Percentiles rank a stretch among this genome's conserved stretches.
phyloP scores from a whole-genome alignment of 345 rosid species.

The Boechera stricta region DNA sequence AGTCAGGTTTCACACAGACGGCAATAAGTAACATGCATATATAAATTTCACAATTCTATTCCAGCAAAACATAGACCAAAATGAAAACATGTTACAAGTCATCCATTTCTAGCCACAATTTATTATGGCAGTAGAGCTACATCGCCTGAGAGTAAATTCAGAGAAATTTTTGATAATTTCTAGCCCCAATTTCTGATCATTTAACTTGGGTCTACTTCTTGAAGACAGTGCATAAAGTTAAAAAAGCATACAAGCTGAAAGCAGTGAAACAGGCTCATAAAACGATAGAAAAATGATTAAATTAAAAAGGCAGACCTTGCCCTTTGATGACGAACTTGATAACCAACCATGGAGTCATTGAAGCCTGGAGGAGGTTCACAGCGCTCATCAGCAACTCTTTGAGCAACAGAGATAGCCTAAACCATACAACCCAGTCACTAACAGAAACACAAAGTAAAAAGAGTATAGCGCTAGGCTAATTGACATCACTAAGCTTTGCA shows the following conservation, averaged over 20 bases:
- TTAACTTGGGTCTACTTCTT: too few relatives aligned
- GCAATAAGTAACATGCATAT: background rate
- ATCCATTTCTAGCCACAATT: background rate
- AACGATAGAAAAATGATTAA: background rate
- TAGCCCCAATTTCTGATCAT: too few relatives aligned
- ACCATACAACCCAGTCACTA: slow-evolving; percentile 41
- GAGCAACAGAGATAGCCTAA: slow-evolving; percentile 97
- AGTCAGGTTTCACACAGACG: background rate
- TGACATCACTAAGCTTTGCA: slow-evolving; percentile 10
- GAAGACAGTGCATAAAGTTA: too few relatives aligned
- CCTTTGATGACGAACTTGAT: slow-evolving; percentile 97
- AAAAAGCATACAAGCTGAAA: background rate
- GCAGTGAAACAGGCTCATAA: background rate
- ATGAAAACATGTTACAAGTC: background rate
- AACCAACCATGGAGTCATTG: slow-evolving; percentile 84
- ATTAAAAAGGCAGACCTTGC: slow-evolving; percentile 63
- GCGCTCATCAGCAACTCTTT: slow-evolving; percentile 94
- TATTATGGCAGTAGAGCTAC: too few relatives aligned
- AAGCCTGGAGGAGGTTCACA: slow-evolving; percentile 89
- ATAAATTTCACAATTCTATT: background rate
- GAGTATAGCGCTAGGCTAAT: slow-evolving; percentile 12
- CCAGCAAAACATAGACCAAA: slow-evolving; percentile 1
- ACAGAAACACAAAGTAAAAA: slow-evolving; percentile 15
- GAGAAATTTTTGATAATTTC: too few relatives aligned
- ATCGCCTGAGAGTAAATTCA: too few relatives aligned